Base-by-base conservation (phyloP, 2,329 filamentous ascomycete genomes). In the Apiospora koreana region DNA sequence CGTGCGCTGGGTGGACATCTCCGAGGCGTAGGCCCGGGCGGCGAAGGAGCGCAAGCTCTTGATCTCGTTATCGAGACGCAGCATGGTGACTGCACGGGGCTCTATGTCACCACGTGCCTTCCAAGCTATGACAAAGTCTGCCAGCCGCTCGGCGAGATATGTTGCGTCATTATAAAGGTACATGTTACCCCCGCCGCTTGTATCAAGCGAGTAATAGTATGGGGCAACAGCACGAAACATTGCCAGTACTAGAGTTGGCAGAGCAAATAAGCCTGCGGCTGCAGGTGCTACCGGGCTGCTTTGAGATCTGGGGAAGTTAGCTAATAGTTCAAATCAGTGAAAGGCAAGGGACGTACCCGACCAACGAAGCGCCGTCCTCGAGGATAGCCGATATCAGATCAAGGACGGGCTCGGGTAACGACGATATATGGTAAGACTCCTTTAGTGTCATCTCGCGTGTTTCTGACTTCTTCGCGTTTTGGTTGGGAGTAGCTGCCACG, bases 371-470 rank as follows among this genome's bases (percentile, higher is more conserved):
- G 1, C 86, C 90, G 73, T 93, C 90, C 71, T 91, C 87, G 72
- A 88, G 79, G 38, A 91, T 86, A 16, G 84, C 77, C 28, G 85
- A 83, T 68, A 95, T 89, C 38, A 93, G 86, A 23, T 88, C 85
- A 25, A 95, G 85, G 16, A 98, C 90, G 4, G 91, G 89, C 72
- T 94, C 91, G 0, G 96, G 95, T 79, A 98, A 92, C 2, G 93
- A 92, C 0, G 95, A 98, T 68, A 97, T 93, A 71, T 91, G 93
- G 80, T 97, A 99, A 1, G 88, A 93, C 81, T 99, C 96, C 72
- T 87, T 92, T 62, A 98, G 82, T 0, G 93, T 92, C 71, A 98
- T 83, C 77, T 96, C 92, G 69, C 89, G 86, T 10, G 85, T 85
- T 71, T 80, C 75, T 8, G 75, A 58, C 42, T 76, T 69, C 50